These are phyloP conservation scores for Penicillium rolfsii DNA, from an alignment of 2,329 filamentous ascomycete genomes.

Conservation along the genomic window DNA sequence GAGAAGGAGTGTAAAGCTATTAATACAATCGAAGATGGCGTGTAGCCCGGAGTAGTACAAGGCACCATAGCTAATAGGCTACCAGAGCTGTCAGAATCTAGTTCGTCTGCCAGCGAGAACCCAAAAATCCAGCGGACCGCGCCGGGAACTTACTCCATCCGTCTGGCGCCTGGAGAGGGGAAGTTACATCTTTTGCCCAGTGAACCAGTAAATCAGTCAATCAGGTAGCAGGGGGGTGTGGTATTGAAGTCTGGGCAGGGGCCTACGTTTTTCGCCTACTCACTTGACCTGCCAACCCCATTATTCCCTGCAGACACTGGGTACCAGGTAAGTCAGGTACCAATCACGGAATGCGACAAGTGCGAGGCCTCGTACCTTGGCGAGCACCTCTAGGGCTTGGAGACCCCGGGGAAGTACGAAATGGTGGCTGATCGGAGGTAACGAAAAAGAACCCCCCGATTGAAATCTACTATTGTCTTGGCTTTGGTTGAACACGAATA, in stretches of 20 bases:
- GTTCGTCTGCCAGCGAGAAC: background rate
- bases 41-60: background rate
- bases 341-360: background rate
- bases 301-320: background rate
- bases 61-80: background rate
- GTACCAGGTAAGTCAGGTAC: background rate
- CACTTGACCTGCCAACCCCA: background rate
- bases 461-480: slow-evolving; percentile 11
- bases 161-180: slow-evolving; percentile 6
- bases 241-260: slow-evolving; percentile 10
- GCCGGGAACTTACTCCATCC: slow-evolving; percentile 10
- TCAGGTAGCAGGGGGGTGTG: slow-evolving; percentile 5
- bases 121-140: background rate
- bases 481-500: slow-evolving; percentile 1
- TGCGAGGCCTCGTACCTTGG: slow-evolving; percentile 3
- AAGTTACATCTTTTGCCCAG: slow-evolving; percentile 16
- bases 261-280: background rate
- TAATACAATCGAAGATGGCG: background rate
- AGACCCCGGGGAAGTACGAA: background rate
- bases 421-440: slow-evolving; percentile 11
- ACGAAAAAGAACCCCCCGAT: slow-evolving; percentile 1
- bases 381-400: slow-evolving; percentile 3
- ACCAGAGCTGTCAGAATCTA: background rate
- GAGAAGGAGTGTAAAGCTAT: background rate
- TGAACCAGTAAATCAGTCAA: background rate